Base-by-base conservation (phyloP, 2,329 filamentous ascomycete species). In the Xylaria hypoxylon region DNA sequence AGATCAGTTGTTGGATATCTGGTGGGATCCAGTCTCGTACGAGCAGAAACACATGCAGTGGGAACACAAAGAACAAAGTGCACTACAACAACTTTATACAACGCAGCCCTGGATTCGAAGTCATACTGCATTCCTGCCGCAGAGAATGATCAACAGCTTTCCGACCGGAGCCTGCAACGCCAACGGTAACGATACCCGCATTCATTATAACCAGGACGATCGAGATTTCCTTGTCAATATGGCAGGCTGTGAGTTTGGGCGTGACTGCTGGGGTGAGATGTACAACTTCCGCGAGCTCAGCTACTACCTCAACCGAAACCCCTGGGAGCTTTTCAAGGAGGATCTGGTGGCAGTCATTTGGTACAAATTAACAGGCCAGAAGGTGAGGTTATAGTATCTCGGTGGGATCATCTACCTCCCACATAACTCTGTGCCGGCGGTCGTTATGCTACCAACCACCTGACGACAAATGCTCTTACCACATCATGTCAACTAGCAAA, bases 31-130 rank as follows among this genome's bases (percentile, higher is more conserved):
- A 0, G 94, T 98, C 33, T 89, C 91, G 64, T 99, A 99, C 79
- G 96, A 99, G 81, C 96, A 99, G 81, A 96, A 94, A 78, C 96
- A 99, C 79, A 97, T 97, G 94, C 88, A 96, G 69, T 99, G 96
- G 96, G 94, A 96, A 76, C 96, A 99, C 84, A 98, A 98, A 79
- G 96, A 99, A 79, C 96, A 99, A 80, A 94, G 98, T 77, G 93
- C 94, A 1, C 83, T 99, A 47, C 94, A 97, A 81, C 92, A 97
- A 80, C 85, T 99, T 69, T 99, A 99, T 81, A 87, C 85, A 64
- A 91, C 91, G 62, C 95, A 98, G 77, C 93, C 96, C 0, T 99
- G 96, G 94, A 89, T 98, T 60, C 89, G 96, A 65, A 89, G 92
- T 62, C 92, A 96, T 73, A 90, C 94, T 2, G 95, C 89, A 4